Evolutionary conservation across 2,329 filamentous ascomycete genomes (phyloP), one percentile per base, ranked within the genome.

Genomic region (Fusarium neocosmosporiellum): DNA sequence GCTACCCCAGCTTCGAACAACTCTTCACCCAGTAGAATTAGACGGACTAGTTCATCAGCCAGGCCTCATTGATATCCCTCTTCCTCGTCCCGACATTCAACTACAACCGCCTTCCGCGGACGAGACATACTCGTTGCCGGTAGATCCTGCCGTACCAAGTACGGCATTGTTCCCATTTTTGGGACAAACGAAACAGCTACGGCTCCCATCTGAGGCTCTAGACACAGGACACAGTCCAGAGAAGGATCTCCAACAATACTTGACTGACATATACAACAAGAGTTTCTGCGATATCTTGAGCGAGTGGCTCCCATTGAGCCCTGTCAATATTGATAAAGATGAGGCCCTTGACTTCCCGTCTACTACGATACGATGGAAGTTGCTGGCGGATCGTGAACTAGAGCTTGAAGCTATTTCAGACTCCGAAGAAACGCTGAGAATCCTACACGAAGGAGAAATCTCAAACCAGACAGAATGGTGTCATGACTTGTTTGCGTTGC

Each of bases 291-390:
- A 76, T 50, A 59, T 81, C 5, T 57, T 72, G 5, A 41, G 43
- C 0, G 64, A 77, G 41, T 83, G 80, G 79, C 75, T 83, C 13
- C 81, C 81, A 14, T 59, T 83, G 1, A 70, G 62, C 18, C 54
- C 72, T 7, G 66, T 77, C 8, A 65, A 69, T 22, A 5, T 29
- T 7, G 72, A 75, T 2, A 76, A 70, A 3, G 80, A 81, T 10
- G 77, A 80, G 57, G 76, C 79, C 2, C 55, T 82, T 1, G 31
- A 9, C 0, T 81, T 82, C 33, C 71, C 80, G 4, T 60, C 69
- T 2, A 46, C 66, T 4, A 46, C 73, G 13, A 62, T 57, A 18
- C 71, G 74, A 55, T 69, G 80, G 57, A 75, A 75, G 20, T 54
- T 65, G 9, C 61, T 81, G 10, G 69, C 80, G 4, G 53, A 67